Percentiles rank a stretch among this genome's conserved stretches.
Conservation (phyloP, 116 monocot species). For the Thalassia testudinum region DNA sequence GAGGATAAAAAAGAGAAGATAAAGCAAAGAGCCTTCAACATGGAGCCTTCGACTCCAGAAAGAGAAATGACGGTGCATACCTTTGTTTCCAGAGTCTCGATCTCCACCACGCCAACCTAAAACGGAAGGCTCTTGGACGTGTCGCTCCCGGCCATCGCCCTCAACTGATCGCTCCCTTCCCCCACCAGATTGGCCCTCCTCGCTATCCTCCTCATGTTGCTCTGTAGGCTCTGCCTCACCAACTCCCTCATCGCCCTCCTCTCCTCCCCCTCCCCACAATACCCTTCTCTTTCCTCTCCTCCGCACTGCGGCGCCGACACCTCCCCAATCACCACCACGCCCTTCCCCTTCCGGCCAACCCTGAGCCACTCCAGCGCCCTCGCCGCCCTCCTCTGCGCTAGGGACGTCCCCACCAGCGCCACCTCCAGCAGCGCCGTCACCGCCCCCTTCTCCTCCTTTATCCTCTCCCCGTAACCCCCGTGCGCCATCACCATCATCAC, state of each 20-base stretch:
- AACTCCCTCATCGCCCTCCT: conserved; percentile 45
- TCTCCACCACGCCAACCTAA: conserved; percentile 13
- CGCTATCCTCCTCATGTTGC: conserved; percentile 54
- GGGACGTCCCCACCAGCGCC: conserved; percentile 43
- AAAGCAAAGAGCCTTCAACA: no score
- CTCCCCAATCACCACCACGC: neutral
- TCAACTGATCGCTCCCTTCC: conserved; percentile 27
- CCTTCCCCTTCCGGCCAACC: conserved; percentile 5
- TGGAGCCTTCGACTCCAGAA: no score
- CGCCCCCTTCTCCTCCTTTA: conserved; percentile 32
- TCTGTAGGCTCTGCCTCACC: conserved; percentile 72
- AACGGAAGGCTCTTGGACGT: conserved; percentile 77
- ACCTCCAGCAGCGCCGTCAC: conserved; percentile 58
- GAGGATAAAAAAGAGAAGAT: no score
- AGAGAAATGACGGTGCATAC: no score
- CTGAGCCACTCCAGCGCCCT: conserved; percentile 42
- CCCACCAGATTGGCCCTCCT: conserved; percentile 54
- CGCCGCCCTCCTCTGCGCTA: conserved; percentile 78
- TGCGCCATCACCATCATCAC: conserved; percentile 74
- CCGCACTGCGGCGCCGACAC: neutral
- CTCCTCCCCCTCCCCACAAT: conserved; percentile 33
- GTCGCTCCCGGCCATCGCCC: conserved; percentile 14
- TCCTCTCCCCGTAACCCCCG: conserved; percentile 23
- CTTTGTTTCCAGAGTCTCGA: neutral
- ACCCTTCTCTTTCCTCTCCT: conserved; percentile 5